These are phyloP conservation scores for Neofusicoccum sp. DNA, from an alignment of 2,329 filamentous ascomycete species.

Conservation along the genomic window DNA sequence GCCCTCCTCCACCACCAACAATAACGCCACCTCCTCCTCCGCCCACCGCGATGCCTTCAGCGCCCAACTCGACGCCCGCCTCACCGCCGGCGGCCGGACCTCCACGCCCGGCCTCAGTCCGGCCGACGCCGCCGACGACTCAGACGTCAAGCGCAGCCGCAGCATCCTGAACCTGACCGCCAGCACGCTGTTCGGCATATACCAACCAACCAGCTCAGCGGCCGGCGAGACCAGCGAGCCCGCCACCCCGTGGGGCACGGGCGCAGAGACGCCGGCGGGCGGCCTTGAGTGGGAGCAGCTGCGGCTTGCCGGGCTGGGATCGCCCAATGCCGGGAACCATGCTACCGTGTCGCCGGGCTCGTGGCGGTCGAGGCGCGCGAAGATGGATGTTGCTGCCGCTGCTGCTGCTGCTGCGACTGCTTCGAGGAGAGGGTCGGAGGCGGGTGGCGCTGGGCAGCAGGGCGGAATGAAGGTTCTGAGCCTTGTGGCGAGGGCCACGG, in stretches of 20 bases:
- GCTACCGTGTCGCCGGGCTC: not conserved
- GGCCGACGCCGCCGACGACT: constrained; percentile 35
- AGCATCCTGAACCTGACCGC: constrained; percentile 86
- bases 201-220: constrained; percentile 62
- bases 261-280: constrained; percentile 66
- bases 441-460: not conserved
- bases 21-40: constrained; percentile 23
- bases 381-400: not conserved
- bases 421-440: not conserved
- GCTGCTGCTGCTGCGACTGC: not conserved
- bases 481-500: constrained; percentile 29
- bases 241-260: constrained; percentile 77
- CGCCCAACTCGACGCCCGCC: constrained; percentile 10
- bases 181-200: constrained; percentile 90
- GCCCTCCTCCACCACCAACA: constrained; percentile 1
- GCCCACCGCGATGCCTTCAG: not conserved
- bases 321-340: not conserved
- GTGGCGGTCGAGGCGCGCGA: not conserved
- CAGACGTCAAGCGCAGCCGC: constrained; percentile 62
- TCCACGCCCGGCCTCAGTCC: not conserved
- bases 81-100: not conserved
- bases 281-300: constrained; percentile 29
- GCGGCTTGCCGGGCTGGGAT: constrained; percentile 31
- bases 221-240: constrained; percentile 52
- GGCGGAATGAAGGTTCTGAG: not conserved